phyloP scores from a whole-genome alignment of 2,329 filamentous ascomycete genomes.

The Neonectria neomacrospora region DNA sequence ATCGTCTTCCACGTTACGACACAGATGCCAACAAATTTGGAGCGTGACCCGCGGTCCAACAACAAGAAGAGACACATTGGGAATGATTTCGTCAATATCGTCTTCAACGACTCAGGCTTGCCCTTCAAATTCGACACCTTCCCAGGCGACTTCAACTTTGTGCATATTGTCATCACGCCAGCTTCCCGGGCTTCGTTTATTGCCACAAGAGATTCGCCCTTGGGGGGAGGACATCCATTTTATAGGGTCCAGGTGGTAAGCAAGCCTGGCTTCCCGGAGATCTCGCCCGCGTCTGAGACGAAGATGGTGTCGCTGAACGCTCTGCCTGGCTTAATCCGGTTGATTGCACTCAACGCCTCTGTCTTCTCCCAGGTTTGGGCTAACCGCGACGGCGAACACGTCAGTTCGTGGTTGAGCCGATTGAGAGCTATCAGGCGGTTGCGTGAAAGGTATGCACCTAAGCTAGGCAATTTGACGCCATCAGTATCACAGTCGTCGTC shows the following conservation, averaged over 20 bases:
- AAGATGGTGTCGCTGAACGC: conserved; percentile 89
- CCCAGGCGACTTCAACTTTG: conserved; percentile 93
- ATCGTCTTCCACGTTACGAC: conserved; percentile 96
- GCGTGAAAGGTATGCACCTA: conserved; percentile 72
- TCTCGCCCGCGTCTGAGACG: conserved; percentile 87
- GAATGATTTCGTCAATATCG: conserved; percentile 97
- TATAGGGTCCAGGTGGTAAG: conserved; percentile 92
- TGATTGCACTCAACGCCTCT: conserved; percentile 91
- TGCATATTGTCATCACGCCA: conserved; percentile 95
- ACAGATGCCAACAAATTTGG: conserved; percentile 92
- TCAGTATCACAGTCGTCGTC: conserved; percentile 47
- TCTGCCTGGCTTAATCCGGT: conserved; percentile 85
- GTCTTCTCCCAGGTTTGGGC: conserved; percentile 95
- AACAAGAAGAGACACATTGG: conserved; percentile 95
- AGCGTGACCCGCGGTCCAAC: conserved; percentile 78
- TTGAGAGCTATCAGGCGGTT: conserved; percentile 86
- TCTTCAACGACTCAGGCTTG: conserved; percentile 95
- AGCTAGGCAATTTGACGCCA: conserved; percentile 44
- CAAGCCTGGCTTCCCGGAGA: conserved; percentile 88
- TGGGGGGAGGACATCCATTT: conserved; percentile 64
- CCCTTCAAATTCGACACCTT: conserved; percentile 93
- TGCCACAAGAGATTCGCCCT: conserved; percentile 62
- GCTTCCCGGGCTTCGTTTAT: conserved; percentile 83
- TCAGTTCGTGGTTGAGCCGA: conserved; percentile 90
- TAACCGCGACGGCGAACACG: conserved; percentile 79